phyloP scores from a whole-genome alignment of 1,139 yeast species.

The Kodamaea ohmeri region DNA sequence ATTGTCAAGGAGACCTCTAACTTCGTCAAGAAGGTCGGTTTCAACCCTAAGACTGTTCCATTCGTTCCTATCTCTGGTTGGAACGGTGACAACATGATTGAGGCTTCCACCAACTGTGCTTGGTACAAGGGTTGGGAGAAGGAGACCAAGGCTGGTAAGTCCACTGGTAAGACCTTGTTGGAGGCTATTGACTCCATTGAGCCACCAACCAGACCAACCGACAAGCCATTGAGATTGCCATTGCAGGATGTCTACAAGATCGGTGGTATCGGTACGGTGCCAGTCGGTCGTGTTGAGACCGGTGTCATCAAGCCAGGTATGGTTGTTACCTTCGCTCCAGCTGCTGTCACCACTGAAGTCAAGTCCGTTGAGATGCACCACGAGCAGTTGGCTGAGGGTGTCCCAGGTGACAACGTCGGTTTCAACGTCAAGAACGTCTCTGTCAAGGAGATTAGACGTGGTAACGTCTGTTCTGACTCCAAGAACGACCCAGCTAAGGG shows the following conservation, averaged over 20 bases:
- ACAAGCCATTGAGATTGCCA: slow-evolving; percentile 75
- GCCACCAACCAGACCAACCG: no score
- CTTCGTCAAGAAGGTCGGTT: no score
- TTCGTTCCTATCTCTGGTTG: slow-evolving; percentile 89
- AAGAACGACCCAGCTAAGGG: no score
- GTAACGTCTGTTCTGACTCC: slow-evolving; percentile 94
- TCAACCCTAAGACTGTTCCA: slow-evolving; percentile 91
- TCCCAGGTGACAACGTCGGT: slow-evolving; percentile 94
- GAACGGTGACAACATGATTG: slow-evolving; percentile 92
- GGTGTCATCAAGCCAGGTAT: slow-evolving; percentile 88
- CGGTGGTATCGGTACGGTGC: slow-evolving; percentile 93
- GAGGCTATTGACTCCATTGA: no score
- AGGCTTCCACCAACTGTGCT: slow-evolving; percentile 95
- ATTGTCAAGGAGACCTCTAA: no score
- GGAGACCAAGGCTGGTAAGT: no score
- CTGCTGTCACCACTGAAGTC: no score
- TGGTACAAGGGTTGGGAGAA: slow-evolving; percentile 96
- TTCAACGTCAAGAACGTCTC: slow-evolving; percentile 94
- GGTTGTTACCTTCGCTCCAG: no score
- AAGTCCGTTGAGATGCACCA: no score
- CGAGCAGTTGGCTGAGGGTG: no score
- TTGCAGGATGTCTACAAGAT: slow-evolving; percentile 94
- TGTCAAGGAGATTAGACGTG: slow-evolving; percentile 92
- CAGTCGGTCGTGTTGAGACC: slow-evolving; percentile 93
- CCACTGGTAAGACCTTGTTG: no score